Percentiles rank a stretch among this genome's conserved stretches.
phyloP scores from a whole-genome alignment of 768 basidiomycete species.

The Cystobasidium onofrii region DNA sequence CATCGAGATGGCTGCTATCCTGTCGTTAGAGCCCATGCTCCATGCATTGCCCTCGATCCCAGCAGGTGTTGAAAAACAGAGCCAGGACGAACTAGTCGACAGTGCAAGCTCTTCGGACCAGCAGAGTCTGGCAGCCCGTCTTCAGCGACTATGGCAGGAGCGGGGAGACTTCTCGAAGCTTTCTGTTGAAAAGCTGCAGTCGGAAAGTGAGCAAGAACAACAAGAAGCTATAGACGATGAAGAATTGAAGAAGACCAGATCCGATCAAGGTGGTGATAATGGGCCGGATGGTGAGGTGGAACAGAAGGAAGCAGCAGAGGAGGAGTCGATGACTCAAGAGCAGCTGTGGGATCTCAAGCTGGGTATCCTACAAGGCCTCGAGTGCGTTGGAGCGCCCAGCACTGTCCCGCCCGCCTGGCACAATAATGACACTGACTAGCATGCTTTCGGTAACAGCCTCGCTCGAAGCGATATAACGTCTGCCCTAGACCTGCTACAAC shows the following conservation, averaged over 20 bases:
- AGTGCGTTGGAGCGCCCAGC: background rate
- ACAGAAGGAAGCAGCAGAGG: background rate
- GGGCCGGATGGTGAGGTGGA: background rate
- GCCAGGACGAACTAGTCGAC: background rate
- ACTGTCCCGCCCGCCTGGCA: background rate
- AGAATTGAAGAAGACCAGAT: background rate
- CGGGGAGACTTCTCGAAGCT: constrained; percentile 29
- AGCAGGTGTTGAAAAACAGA: background rate
- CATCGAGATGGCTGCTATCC: background rate
- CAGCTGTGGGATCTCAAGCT: constrained; percentile 30
- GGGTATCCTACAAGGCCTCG: constrained; percentile 18
- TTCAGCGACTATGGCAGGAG: constrained; percentile 30
- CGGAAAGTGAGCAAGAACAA: background rate
- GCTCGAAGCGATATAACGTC: constrained; percentile 21
- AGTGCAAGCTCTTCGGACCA: background rate
- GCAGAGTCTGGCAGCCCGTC: background rate
- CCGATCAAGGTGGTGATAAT: background rate
- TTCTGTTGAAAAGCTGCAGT: background rate
- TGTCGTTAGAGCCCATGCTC: constrained; percentile 18
- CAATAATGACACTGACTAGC: background rate
- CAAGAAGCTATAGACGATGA: background rate
- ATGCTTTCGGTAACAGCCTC: background rate
- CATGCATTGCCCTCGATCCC: background rate
- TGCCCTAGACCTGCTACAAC: constrained; percentile 25
- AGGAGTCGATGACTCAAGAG: constrained; percentile 13